Evolutionary conservation across 768 basidiomycete species (phyloP).

Genomic region (Psilocybe cyanescens): DNA sequence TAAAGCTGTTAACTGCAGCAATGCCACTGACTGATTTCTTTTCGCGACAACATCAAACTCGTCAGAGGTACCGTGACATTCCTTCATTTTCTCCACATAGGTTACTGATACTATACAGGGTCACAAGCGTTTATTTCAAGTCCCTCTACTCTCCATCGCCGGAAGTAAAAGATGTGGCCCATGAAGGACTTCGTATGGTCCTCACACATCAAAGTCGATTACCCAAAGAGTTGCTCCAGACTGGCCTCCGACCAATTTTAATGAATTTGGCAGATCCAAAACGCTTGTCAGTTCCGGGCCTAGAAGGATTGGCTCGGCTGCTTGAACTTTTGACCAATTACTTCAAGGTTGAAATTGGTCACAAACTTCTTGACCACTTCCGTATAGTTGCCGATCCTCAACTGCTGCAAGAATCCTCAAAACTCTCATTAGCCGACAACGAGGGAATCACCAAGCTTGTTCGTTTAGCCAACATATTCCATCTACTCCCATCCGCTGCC

Average conservation of each 20-base stretch:
- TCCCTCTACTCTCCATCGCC: constrained; percentile 90
- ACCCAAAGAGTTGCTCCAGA: constrained; percentile 94
- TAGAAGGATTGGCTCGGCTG: constrained; percentile 93
- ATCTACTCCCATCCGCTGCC: constrained; percentile 91
- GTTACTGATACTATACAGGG: constrained; percentile 48
- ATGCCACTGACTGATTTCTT: constrained; percentile 97
- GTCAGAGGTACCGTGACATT: constrained; percentile 68
- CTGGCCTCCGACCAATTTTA: constrained; percentile 92
- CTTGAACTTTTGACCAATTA: constrained; percentile 96
- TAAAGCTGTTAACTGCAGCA: constrained; percentile 90
- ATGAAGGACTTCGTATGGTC: constrained; percentile 90
- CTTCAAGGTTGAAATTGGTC: constrained; percentile 99
- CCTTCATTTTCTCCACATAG: background rate
- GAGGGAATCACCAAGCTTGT: constrained; percentile 93
- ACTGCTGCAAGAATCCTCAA: constrained; percentile 79
- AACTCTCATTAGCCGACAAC: constrained; percentile 82
- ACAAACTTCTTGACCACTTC: constrained; percentile 97
- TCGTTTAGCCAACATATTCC: constrained; percentile 96
- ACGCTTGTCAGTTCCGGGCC: constrained; percentile 85
- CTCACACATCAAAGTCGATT: constrained; percentile 88
- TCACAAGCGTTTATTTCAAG: constrained; percentile 97
- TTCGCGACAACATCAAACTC: constrained; percentile 77
- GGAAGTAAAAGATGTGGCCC: constrained; percentile 94
- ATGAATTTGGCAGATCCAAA: constrained; percentile 99
- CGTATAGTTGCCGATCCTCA: constrained; percentile 89